Evolutionary conservation across 2,329 filamentous ascomycete species (phyloP), one percentile per base, ranked within the genome.

Genomic region (Zasmidium citrigriseum): DNA sequence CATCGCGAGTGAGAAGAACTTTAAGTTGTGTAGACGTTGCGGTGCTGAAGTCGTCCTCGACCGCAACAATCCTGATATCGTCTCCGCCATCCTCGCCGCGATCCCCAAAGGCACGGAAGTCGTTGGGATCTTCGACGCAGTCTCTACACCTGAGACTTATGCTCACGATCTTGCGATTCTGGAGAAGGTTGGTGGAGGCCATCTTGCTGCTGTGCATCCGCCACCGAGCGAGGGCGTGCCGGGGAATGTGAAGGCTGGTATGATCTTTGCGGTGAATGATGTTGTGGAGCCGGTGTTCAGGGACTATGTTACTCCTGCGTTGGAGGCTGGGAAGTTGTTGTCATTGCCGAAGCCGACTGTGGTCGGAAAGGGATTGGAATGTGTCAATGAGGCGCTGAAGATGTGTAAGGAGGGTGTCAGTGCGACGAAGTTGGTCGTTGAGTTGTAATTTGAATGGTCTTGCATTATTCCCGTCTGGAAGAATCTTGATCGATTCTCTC

Each of bases 41-140:
- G 69, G 70, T 14, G 70, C 70, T 2, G 49, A 41, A 23, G 52
- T 58, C 2, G 66, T 67, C 27, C 59, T 72, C 34, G 69, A 72
- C 57, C 67, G 77, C 58, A 65, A 63, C 7, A 57, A 52, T 16
- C 29, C 60, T 7, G 61, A 52, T 7, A 52, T 74, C 1, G 67
- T 66, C 3, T 67, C 74, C 1, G 71, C 76, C 51, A 70, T 77
- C 44, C 60, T 77, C 23, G 52, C 55, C 2, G 73, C 75, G 25
- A 66, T 78, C 46, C 41, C 45, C 1, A 71, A 70, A 2, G 73
- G 71, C 14, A 41, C 11, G 11, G 14, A 10, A 10, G 76, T 73
- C 47, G 64, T 65, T 12, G 76, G 76, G 38, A 66, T 76, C 5
- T 76, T 68, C 49, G 75, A 77, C 58, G 45, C 59, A n/a, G 57